Evolutionary conservation across 345 rosid genomes (phyloP).

Genomic region (Linum trigynum): DNA sequence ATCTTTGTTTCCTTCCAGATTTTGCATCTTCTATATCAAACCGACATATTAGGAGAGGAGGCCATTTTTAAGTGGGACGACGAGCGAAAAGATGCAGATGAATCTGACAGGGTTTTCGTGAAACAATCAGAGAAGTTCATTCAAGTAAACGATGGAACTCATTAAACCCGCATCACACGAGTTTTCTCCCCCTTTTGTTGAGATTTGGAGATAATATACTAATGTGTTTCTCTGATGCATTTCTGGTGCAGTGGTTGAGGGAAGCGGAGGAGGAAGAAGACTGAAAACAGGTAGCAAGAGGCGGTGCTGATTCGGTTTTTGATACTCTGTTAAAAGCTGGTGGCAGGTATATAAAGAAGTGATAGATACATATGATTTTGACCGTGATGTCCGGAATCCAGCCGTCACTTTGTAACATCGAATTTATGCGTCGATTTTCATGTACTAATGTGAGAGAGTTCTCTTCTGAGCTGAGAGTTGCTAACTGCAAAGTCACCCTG

Average conservation of each 20-base stretch:
- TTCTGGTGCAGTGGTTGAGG: slow-evolving; percentile 57
- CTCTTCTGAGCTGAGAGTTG: too few relatives aligned
- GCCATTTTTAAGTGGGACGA: slow-evolving; percentile 80
- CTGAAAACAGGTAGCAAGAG: background rate
- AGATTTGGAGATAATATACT: background rate
- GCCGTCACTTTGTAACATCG: too few relatives aligned
- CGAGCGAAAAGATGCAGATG: slow-evolving; percentile 86
- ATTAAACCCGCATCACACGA: background rate
- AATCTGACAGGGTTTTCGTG: slow-evolving; percentile 71
- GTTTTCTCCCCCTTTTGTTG: background rate
- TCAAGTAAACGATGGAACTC: slow-evolving; percentile 27
- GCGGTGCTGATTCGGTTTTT: too few relatives aligned
- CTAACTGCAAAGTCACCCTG: too few relatives aligned
- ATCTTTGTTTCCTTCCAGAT: slow-evolving; percentile 26
- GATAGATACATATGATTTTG: too few relatives aligned
- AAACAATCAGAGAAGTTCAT: slow-evolving; percentile 57
- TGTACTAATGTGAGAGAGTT: too few relatives aligned
- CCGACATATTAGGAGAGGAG: slow-evolving; percentile 76
- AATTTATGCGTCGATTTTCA: too few relatives aligned
- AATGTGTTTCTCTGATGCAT: background rate
- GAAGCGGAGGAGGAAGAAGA: slow-evolving; percentile 83
- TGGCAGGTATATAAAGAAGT: too few relatives aligned
- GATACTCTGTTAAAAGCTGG: too few relatives aligned
- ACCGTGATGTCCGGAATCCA: too few relatives aligned
- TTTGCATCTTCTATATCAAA: slow-evolving; percentile 50